Conservation (phyloP, 2,329 filamentous ascomycete species). For the Fusarium euwallaceae region DNA sequence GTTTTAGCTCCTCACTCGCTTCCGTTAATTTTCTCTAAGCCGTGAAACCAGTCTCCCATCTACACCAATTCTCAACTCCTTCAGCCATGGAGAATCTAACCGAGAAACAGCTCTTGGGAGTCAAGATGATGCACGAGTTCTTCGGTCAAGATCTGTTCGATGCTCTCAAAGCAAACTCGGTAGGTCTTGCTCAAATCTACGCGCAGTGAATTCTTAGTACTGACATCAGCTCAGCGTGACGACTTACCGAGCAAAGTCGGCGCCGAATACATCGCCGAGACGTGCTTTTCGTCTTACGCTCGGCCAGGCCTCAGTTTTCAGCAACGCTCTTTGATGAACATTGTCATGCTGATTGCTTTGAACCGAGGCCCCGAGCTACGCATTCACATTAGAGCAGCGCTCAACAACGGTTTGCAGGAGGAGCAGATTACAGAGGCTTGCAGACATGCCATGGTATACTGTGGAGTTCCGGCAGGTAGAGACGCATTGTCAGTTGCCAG, state of each 20-base stretch:
- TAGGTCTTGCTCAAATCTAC: not conserved
- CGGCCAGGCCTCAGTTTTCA: conserved; percentile 5
- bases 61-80: not conserved
- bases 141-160: not conserved
- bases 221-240: conserved; percentile 3
- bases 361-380: conserved; percentile 15
- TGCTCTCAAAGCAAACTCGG: not conserved
- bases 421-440: conserved; percentile 16
- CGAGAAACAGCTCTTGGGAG: conserved; percentile 5
- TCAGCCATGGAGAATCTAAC: not conserved
- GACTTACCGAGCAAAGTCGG: conserved; percentile 8
- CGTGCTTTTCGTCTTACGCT: conserved; percentile 15
- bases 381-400: conserved; percentile 11
- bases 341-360: conserved; percentile 13
- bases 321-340: conserved; percentile 17
- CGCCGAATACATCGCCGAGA: conserved; percentile 9
- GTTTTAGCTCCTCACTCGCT: not conserved
- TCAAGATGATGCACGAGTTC: conserved; percentile 5
- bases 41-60: not conserved
- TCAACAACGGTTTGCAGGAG: conserved; percentile 15
- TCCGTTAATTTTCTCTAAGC: not conserved
- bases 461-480: conserved; percentile 16
- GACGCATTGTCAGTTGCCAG: conserved; percentile 11
- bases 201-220: not conserved
- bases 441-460: conserved; percentile 17